Evolutionary conservation across 2,329 filamentous ascomycete genomes (phyloP).

Genomic region (Teratosphaeria epicoccoides): DNA sequence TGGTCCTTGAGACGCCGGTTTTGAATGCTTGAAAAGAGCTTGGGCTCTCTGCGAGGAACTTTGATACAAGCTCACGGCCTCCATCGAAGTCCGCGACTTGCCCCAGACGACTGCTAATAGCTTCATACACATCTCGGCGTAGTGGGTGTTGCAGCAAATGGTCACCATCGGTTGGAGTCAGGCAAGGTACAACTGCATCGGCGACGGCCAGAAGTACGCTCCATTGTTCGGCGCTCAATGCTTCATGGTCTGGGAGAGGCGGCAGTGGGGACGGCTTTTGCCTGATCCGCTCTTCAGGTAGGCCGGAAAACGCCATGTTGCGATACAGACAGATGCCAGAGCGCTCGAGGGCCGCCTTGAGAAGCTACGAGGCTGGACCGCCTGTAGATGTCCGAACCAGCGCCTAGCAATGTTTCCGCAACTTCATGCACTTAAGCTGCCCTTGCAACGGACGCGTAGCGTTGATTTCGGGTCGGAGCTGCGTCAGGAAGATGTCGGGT

Average conservation of each 20-base stretch:
- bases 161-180: constrained; percentile 28
- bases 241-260: constrained; percentile 1
- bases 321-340: not conserved
- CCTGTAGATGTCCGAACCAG: not conserved
- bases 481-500: too few species aligned
- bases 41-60: constrained; percentile 23
- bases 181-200: constrained; percentile 50
- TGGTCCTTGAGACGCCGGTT: constrained; percentile 38
- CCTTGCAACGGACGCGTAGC: not conserved
- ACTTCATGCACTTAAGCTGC: not conserved
- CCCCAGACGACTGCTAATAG: constrained; percentile 44
- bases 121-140: constrained; percentile 26
- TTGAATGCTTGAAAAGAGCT: constrained; percentile 44
- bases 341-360: not conserved
- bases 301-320: constrained; percentile 1
- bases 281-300: constrained; percentile 6
- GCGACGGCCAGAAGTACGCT: constrained; percentile 46
- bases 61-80: constrained; percentile 25
- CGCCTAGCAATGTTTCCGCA: not conserved
- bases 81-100: constrained; percentile 29
- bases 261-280: constrained; percentile 8
- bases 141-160: constrained; percentile 18
- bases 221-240: constrained; percentile 47
- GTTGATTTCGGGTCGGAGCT: too few species aligned
- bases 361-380: not conserved